These are phyloP conservation scores for Dactylellina sp. DNA, from an alignment of 2,329 filamentous ascomycete genomes.

Conservation along the genomic window DNA sequence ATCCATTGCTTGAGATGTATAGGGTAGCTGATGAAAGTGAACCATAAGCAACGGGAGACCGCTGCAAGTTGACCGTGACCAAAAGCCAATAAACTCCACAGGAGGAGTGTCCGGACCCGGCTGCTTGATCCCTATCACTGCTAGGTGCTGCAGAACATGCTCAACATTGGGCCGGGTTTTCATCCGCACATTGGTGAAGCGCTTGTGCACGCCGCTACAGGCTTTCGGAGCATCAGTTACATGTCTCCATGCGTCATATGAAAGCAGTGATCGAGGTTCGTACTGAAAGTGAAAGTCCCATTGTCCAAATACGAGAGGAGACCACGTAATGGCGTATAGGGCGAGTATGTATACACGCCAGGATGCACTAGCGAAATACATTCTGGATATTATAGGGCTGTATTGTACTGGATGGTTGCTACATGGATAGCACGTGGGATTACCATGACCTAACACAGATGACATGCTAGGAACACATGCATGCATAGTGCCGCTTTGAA, in stretches of 20 bases:
- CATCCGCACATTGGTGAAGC: too few relatives aligned
- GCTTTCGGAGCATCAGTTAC: too few relatives aligned
- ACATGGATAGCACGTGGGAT: too few relatives aligned
- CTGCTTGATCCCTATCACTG: neutral
- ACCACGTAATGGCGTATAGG: neutral
- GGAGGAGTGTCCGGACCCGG: neutral
- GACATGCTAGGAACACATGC: too few relatives aligned
- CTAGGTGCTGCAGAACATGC: neutral
- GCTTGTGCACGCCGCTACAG: too few relatives aligned
- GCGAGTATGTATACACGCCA: too few relatives aligned
- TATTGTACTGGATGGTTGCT: too few relatives aligned
- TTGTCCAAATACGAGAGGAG: neutral
- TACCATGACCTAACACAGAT: too few relatives aligned
- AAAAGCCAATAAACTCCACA: slow-evolving; percentile 11
- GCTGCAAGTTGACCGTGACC: slow-evolving; percentile 2
- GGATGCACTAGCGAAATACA: too few relatives aligned
- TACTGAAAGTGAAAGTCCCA: neutral
- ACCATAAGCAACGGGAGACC: slow-evolving; percentile 13
- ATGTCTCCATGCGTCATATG: neutral
- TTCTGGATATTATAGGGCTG: too few relatives aligned
- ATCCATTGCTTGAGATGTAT: neutral
- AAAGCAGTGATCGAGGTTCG: neutral
- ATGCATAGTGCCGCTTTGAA: too few relatives aligned
- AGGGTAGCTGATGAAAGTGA: slow-evolving; percentile 1
- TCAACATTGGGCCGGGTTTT: too few relatives aligned